A percentile compares a stretch with the other conserved stretches of the same genome.
phyloP scores from a whole-genome alignment of 176 grass and related monocot genomes.

The Phragmites australis region DNA sequence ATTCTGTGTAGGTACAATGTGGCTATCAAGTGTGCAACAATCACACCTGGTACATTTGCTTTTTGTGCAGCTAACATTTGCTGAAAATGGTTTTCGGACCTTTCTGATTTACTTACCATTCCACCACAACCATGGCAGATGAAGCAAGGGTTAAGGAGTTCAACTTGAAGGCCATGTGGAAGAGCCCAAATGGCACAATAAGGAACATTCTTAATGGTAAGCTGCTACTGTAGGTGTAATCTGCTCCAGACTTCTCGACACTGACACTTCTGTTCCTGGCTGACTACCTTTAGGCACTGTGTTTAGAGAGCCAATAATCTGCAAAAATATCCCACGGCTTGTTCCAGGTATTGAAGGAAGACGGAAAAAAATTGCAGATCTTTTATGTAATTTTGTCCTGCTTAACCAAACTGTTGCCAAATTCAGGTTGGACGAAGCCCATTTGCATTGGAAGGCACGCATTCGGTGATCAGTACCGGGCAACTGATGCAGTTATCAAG shows the following conservation, averaged over 20 bases:
- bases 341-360: constrained; percentile 56
- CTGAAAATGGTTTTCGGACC: neutral
- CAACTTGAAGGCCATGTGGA: constrained; percentile 71
- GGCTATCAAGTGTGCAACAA: constrained; percentile 86
- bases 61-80: neutral
- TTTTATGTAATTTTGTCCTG: constrained; percentile 13
- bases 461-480: constrained; percentile 78
- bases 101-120: constrained; percentile 4
- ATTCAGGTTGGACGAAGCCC: constrained; percentile 76
- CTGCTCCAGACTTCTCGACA: neutral
- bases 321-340: constrained; percentile 65
- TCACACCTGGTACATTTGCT: constrained; percentile 66
- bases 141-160: constrained; percentile 71
- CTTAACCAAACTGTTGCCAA: constrained; percentile 10
- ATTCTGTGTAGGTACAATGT: constrained; percentile 67
- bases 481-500: constrained; percentile 72
- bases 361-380: neutral
- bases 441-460: constrained; percentile 89
- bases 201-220: constrained; percentile 80
- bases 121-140: constrained; percentile 43
- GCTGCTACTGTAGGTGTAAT: constrained; percentile 4
- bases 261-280: constrained; percentile 25
- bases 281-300: constrained; percentile 60
- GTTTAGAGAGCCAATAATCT: constrained; percentile 81
- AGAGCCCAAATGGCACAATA: constrained; percentile 78